Percentiles rank a stretch among this genome's conserved stretches.
These are phyloP conservation scores for Senna siamea DNA, from an alignment of 306 rosid genomes.

Conservation along the genomic window DNA sequence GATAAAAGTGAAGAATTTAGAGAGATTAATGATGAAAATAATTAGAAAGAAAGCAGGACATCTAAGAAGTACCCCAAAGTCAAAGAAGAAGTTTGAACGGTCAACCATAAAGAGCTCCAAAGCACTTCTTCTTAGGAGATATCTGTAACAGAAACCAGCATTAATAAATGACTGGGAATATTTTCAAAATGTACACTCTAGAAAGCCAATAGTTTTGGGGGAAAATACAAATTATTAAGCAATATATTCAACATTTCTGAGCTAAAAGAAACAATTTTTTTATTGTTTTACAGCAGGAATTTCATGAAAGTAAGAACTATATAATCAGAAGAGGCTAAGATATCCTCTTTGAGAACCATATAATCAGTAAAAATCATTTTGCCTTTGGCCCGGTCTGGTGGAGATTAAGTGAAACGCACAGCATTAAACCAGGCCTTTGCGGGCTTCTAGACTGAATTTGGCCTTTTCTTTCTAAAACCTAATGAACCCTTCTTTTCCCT, in stretches of 20 bases:
- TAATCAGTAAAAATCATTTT: no score
- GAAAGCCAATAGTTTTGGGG: constrained; percentile 18
- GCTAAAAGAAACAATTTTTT: constrained; percentile 11
- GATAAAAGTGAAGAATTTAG: constrained; percentile 21
- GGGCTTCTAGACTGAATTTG: no score
- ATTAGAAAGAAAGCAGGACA: constrained; percentile 24
- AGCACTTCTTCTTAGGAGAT: constrained; percentile 96
- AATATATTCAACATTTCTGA: constrained; percentile 13
- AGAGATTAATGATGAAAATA: constrained; percentile 12
- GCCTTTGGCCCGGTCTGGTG: no score
- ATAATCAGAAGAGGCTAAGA: not conserved
- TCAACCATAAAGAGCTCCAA: constrained; percentile 94
- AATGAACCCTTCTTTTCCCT: no score
- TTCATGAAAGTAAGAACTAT: not conserved
- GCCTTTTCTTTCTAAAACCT: no score
- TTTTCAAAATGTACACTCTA: constrained; percentile 16
- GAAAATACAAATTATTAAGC: constrained; percentile 22
- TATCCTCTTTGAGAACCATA: not conserved
- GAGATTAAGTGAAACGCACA: no score
- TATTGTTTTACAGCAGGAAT: not conserved
- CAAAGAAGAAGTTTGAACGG: constrained; percentile 93
- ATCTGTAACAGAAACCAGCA: constrained; percentile 55
- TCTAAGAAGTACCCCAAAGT: constrained; percentile 77
- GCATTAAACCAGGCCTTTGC: no score
- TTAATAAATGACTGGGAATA: constrained; percentile 17